phyloP scores from a whole-genome alignment of 2,329 filamentous ascomycete genomes.

The Alternaria ventricosa region DNA sequence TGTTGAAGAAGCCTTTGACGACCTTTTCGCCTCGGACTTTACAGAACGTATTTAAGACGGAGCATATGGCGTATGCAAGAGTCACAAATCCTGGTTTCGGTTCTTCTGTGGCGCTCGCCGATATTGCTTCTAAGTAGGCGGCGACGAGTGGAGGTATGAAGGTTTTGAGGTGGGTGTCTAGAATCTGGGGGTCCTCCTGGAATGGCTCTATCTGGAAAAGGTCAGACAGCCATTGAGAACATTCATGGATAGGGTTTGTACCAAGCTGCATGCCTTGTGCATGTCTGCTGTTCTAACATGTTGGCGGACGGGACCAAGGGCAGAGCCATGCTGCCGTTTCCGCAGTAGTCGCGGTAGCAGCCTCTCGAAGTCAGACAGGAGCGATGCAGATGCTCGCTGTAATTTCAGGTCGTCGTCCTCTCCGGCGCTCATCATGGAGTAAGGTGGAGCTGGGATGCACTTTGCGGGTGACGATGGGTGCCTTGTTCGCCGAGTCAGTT shows the following conservation, averaged over 20 bases:
- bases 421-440: slow-evolving; percentile 42
- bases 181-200: slow-evolving; percentile 91
- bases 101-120: slow-evolving; percentile 33
- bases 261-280: slow-evolving; percentile 46
- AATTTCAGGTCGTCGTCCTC: slow-evolving; percentile 57
- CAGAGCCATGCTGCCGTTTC: slow-evolving; percentile 35
- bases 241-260: slow-evolving; percentile 13
- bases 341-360: slow-evolving; percentile 48
- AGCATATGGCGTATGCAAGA: slow-evolving; percentile 68
- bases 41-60: slow-evolving; percentile 86
- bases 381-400: slow-evolving; percentile 50
- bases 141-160: slow-evolving; percentile 77
- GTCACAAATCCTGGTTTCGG: slow-evolving; percentile 35
- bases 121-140: slow-evolving; percentile 74
- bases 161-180: slow-evolving; percentile 80
- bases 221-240: slow-evolving; percentile 3
- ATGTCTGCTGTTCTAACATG: slow-evolving; percentile 51
- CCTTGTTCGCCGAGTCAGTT: slow-evolving; percentile 36
- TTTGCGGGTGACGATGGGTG: slow-evolving; percentile 1
- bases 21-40: slow-evolving; percentile 95
- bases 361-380: slow-evolving; percentile 39
- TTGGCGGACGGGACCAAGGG: slow-evolving; percentile 40
- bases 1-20: slow-evolving; percentile 86
- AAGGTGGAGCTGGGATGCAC: slow-evolving; percentile 2
- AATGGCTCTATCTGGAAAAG: slow-evolving; percentile 74